Percentiles rank a stretch among this genome's conserved stretches.
phyloP scores from a whole-genome alignment of 371 early-diverging fungal species.

The Rhizomucor miehei region DNA sequence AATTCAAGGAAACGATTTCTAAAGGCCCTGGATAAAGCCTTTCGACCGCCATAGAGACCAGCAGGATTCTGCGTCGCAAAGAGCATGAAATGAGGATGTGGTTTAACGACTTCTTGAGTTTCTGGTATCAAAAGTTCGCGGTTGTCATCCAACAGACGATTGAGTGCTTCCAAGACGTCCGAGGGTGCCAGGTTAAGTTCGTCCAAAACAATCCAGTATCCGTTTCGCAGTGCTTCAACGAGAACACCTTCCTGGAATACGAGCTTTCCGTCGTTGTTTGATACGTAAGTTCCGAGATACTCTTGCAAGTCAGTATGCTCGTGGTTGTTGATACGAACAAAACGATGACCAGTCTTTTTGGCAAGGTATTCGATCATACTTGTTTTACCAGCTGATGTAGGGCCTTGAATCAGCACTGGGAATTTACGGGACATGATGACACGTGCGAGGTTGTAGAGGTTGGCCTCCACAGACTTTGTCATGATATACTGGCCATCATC shows the following conservation, averaged over 20 bases:
- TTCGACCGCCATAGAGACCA: conserved; percentile 98
- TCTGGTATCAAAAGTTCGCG: conserved; percentile 97
- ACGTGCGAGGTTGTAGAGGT: conserved; percentile 87
- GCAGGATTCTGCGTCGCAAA: conserved; percentile 99
- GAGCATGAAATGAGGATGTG: conserved; percentile 97
- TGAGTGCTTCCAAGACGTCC: conserved; percentile 99
- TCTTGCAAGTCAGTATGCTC: conserved; percentile 99
- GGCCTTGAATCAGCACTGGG: conserved; percentile 99
- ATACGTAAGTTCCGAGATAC: conserved; percentile 95
- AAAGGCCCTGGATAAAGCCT: conserved; percentile 98
- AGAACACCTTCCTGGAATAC: conserved; percentile 98
- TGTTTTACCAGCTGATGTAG: conserved; percentile 99
- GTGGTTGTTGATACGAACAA: conserved; percentile 99
- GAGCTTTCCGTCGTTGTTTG: conserved; percentile 76
- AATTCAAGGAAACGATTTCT: conserved; percentile 99
- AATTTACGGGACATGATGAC: conserved; percentile 90
- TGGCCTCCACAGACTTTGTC: conserved; percentile 83
- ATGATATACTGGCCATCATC: conserved; percentile 76
- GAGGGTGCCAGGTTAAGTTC: conserved; percentile 99
- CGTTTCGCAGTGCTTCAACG: conserved; percentile 94
- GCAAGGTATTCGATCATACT: conserved; percentile 98
- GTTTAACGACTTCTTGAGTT: conserved; percentile 92
- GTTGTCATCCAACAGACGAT: conserved; percentile 99
- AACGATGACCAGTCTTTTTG: conserved; percentile 86
- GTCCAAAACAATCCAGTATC: conserved; percentile 99